Evolutionary conservation across 306 rosid species (phyloP), one percentile per base, ranked within the genome.

Genomic region (Corylus avellana): DNA sequence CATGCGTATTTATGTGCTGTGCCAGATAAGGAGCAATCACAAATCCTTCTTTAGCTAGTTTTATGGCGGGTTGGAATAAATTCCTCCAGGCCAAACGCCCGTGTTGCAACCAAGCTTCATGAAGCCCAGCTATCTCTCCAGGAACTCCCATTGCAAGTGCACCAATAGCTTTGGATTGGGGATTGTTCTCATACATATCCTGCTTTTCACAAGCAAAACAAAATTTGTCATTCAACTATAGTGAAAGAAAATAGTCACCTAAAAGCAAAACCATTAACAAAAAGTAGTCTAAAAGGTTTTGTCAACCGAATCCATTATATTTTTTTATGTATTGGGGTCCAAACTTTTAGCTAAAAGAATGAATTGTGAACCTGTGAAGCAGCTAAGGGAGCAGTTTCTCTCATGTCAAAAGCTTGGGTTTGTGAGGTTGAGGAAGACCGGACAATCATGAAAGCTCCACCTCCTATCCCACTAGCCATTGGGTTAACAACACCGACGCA

Each of bases 301-400:
- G 44, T 39, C 44, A 39, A 39, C 4, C 7, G 44, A 39, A 39
- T 5, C 44, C 44, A 39, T 6, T 5, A 42, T 6, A 5, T 42
- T 42, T 42, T 42, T 42, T 42, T 42, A 42, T 42, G 46, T 42
- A 42, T 13, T 49, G 74, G 62, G 69, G 22, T 80, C 54, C 47
- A 74, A 63, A 18, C 66, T 54, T 75, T 77, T 75, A 80, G 64
- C 70, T 78, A 70, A 80, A 85, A 85, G 46, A 64, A 83, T 46
- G 27, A 75, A 75, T 7, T 49, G n/a, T 73, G 62, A 75, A 94
- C 98, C 98, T 92, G 79, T 51, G 97, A 88, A 81, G 98, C 95
- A 84, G 95, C 97, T 61, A 55, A 89, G 39, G 98, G 98, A 71
- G 98, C 98, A 67, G 97, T 91, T 90, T 92, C 97, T 87, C 98